These are phyloP conservation scores for Cucumis cinereus DNA, from an alignment of 306 rosid genomes.

Conservation along the genomic window DNA sequence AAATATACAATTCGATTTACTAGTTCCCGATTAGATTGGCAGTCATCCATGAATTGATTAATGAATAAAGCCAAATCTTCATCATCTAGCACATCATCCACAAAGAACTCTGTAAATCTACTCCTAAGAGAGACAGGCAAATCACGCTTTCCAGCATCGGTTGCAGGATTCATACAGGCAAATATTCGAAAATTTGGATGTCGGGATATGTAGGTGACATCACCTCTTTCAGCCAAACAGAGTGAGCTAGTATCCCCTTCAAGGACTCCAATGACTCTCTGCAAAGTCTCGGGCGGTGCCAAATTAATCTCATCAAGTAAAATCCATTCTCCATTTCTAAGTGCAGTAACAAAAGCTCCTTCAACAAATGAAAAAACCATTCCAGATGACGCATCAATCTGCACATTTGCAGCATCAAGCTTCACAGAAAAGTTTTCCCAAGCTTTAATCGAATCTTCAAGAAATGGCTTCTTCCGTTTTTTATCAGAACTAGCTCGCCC, in stretches of 20 bases:
- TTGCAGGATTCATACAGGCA: slow-evolving; percentile 99
- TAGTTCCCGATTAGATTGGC: slow-evolving; percentile 19
- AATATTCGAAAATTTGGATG: slow-evolving; percentile 85
- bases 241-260: slow-evolving; percentile 80
- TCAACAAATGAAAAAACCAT: slow-evolving; percentile 90
- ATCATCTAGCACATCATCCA: slow-evolving; percentile 72
- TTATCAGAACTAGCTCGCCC: slow-evolving; percentile 21
- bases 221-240: slow-evolving; percentile 94
- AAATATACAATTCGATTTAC: slow-evolving; percentile 46
- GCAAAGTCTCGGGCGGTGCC: slow-evolving; percentile 94
- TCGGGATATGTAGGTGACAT: slow-evolving; percentile 48
- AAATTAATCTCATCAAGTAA: slow-evolving; percentile 97
- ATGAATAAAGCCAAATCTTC: slow-evolving; percentile 64
- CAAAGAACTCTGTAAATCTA: slow-evolving; percentile 85
- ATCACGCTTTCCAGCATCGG: slow-evolving; percentile 97
- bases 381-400: slow-evolving; percentile 41
- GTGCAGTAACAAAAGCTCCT: slow-evolving; percentile 85
- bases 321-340: slow-evolving; percentile 84
- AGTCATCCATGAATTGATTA: slow-evolving; percentile 29
- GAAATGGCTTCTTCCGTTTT: slow-evolving; percentile 55
- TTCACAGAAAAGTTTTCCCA: slow-evolving; percentile 57
- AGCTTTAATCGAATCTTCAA: slow-evolving; percentile 37
- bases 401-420: slow-evolving; percentile 31
- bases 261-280: slow-evolving; percentile 77
- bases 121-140: slow-evolving; percentile 70